These are phyloP conservation scores for Hypholoma sublateritium DNA, from an alignment of 768 basidiomycete species.

Conservation along the genomic window DNA sequence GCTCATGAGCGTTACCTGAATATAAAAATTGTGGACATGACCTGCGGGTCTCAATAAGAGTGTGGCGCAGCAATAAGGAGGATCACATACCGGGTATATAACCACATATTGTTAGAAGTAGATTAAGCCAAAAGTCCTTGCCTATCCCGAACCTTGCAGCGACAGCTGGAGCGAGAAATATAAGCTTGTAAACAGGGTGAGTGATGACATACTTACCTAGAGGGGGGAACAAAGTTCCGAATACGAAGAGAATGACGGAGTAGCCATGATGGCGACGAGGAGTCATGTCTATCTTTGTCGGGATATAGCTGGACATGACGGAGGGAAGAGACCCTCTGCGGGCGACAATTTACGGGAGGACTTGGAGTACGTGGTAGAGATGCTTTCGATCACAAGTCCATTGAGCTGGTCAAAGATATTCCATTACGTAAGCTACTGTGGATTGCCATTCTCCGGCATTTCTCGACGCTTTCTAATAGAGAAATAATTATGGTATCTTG, in stretches of 20 bases:
- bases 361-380: background rate
- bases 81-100: constrained; percentile 73
- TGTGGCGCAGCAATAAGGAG: background rate
- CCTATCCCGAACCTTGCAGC: constrained; percentile 93
- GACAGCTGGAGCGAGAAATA: constrained; percentile 58
- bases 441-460: background rate
- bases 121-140: constrained; percentile 87
- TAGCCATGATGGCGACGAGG: constrained; percentile 83
- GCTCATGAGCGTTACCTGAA: constrained; percentile 52
- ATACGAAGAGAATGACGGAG: constrained; percentile 75
- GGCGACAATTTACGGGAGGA: background rate
- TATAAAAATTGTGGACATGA: constrained; percentile 92
- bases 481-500: background rate
- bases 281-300: constrained; percentile 57
- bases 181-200: background rate
- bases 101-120: constrained; percentile 84
- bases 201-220: constrained; percentile 52
- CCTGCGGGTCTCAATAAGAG: constrained; percentile 40
- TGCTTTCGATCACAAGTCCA: background rate
- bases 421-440: background rate
- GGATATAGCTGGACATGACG: constrained; percentile 34
- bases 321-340: constrained; percentile 4
- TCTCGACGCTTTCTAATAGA: background rate
- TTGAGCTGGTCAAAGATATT: background rate
- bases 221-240: constrained; percentile 90